Evolutionary conservation across 257 asterid genomes (phyloP).

Genomic region (Perilla frutescens): DNA sequence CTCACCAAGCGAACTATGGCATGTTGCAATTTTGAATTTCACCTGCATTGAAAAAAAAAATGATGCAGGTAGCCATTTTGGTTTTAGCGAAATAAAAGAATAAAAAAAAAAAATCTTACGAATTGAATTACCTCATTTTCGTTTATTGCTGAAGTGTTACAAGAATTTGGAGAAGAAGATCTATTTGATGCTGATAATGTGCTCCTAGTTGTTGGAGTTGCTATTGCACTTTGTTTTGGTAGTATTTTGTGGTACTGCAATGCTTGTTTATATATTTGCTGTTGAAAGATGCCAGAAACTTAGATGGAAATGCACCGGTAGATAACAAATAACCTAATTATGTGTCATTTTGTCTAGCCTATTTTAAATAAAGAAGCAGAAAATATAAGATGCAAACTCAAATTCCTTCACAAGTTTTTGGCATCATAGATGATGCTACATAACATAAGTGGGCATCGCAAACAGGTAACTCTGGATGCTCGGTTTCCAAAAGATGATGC

Average conservation of each 20-base stretch:
- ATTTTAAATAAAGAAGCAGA: conserved; percentile 12
- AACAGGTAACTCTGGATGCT: not conserved
- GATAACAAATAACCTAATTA: conserved; percentile 21
- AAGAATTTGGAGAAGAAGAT: conserved; percentile 82
- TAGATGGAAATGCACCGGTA: conserved; percentile 3
- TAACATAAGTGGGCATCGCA: not conserved
- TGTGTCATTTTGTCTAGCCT: not conserved
- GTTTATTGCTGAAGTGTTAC: conserved; percentile 63
- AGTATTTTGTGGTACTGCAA: conserved; percentile 68
- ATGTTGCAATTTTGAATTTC: conserved; percentile 85
- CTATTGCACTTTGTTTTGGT: conserved; percentile 66
- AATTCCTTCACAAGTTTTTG: conserved; percentile 1
- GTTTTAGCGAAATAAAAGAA: conserved; percentile 11
- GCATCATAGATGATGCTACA: conserved; percentile 8
- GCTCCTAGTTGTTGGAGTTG: conserved; percentile 61
- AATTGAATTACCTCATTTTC: conserved; percentile 79
- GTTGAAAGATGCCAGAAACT: conserved; percentile 33
- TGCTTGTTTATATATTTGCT: conserved; percentile 88
- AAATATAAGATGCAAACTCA: conserved; percentile 23
- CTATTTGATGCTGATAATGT: conserved; percentile 66
- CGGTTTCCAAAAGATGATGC: conserved; percentile 1
- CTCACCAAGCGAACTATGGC: conserved; percentile 74
- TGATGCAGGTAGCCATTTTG: conserved; percentile 15
- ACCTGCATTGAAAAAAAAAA: conserved; percentile 53
- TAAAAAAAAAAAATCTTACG: conserved; percentile 18